A percentile compares a stretch with the other conserved stretches of the same genome.
Evolutionary conservation across 495 filamentous ascomycete genomes (phyloP).

Genomic region (Penicillium nucicola): DNA sequence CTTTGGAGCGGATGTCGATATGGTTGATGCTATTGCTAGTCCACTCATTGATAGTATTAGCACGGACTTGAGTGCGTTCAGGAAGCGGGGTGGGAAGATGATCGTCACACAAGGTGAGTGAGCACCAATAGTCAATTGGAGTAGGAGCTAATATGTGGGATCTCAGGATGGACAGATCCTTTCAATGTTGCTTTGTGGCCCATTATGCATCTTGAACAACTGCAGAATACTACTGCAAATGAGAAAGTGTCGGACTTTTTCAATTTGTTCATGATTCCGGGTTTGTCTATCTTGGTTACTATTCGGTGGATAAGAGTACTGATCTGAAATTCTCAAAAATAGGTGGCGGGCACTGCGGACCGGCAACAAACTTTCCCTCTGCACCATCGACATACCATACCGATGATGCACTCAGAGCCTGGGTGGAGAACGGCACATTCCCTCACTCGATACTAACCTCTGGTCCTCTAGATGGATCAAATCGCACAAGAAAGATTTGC

Average conservation of each 20-base stretch:
- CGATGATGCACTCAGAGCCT: constrained; percentile 24
- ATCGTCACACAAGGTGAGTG: constrained; percentile 30
- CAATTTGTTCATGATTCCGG: constrained; percentile 18
- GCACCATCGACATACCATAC: constrained; percentile 32
- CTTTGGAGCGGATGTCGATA: constrained; percentile 33
- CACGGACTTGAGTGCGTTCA: constrained; percentile 30
- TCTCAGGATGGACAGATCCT: constrained; percentile 37
- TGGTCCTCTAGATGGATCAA: constrained; percentile 22
- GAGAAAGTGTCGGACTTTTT: constrained; percentile 33
- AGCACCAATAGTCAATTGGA: not conserved
- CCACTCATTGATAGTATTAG: constrained; percentile 35
- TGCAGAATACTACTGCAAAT: constrained; percentile 20
- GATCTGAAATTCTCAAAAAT: not conserved
- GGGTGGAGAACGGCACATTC: constrained; percentile 27
- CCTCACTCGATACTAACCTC: constrained; percentile 24
- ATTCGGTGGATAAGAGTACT: too few species aligned
- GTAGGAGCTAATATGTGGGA: not conserved
- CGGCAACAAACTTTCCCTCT: constrained; percentile 25
- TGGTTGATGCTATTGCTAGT: constrained; percentile 25
- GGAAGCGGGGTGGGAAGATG: constrained; percentile 32
- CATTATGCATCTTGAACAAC: constrained; percentile 35
- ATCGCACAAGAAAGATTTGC: constrained; percentile 33
- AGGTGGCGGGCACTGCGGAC: constrained; percentile 40
- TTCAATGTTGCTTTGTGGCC: constrained; percentile 40
- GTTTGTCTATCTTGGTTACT: not conserved